Conservation (phyloP, 2,329 filamentous ascomycete genomes). For the Alternaria consortialis region DNA sequence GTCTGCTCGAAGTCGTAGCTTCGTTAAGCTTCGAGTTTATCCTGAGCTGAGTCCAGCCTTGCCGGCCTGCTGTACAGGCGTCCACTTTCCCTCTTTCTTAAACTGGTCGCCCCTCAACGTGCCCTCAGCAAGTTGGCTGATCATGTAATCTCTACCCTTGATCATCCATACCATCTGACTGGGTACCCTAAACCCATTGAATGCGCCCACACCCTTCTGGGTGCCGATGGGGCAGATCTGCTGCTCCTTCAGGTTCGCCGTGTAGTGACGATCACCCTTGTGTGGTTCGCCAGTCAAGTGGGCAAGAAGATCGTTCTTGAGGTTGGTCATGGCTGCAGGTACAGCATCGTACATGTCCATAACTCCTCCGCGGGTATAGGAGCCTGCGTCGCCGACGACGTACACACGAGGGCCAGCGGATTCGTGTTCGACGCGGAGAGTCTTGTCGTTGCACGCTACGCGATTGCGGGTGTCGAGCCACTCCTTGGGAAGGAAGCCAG, state of each 20-base stretch:
- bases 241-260: conserved; percentile 43
- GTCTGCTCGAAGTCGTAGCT: not conserved
- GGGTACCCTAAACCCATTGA: conserved; percentile 50
- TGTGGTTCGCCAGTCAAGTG: conserved; percentile 37
- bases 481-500: conserved; percentile 60
- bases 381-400: conserved; percentile 60
- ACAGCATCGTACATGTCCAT: conserved; percentile 55
- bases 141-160: conserved; percentile 56
- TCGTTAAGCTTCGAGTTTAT: not conserved
- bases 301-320: conserved; percentile 57
- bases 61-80: conserved; percentile 34
- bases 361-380: conserved; percentile 56
- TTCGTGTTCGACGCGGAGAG: conserved; percentile 57
- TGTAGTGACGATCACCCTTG: conserved; percentile 45
- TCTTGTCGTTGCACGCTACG: conserved; percentile 59
- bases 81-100: conserved; percentile 50
- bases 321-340: conserved; percentile 56
- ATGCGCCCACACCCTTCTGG: conserved; percentile 50
- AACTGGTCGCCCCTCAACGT: conserved; percentile 43
- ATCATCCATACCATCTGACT: conserved; percentile 54
- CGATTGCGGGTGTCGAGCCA: conserved; percentile 61
- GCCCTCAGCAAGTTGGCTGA: conserved; percentile 33
- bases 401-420: conserved; percentile 57
- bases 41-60: conserved; percentile 36
- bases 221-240: conserved; percentile 50